A percentile compares a stretch with the other conserved stretches of the same genome.
These are phyloP conservation scores for Phytophthora sojae DNA, from an alignment of 352 stramenopile genomes.

Conservation along the genomic window DNA sequence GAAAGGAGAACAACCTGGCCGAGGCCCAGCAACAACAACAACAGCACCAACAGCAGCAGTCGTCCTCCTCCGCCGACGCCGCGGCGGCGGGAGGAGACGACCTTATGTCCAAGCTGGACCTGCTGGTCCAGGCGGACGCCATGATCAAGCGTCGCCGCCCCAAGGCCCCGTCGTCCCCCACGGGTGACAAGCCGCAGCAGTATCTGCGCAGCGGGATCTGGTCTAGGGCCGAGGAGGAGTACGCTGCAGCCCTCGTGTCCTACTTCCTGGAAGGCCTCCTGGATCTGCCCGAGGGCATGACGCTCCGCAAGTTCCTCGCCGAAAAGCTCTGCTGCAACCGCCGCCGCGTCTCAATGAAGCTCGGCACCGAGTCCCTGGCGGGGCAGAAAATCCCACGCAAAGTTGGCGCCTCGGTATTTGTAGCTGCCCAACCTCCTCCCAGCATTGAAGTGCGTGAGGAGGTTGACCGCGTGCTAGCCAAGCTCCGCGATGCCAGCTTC, in stretches of 20 bases:
- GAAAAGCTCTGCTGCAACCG: conserved; percentile 73
- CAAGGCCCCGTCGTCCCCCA: conserved; percentile 21
- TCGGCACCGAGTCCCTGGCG: conserved; percentile 70
- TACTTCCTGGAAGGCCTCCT: conserved; percentile 70
- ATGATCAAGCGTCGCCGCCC: conserved; percentile 52
- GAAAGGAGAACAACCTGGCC: conserved; percentile 12
- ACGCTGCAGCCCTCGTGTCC: conserved; percentile 65
- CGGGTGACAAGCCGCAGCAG: conserved; percentile 14
- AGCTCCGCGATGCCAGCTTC: conserved; percentile 53
- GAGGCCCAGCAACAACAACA: conserved; percentile 11
- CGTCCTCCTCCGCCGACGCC: background rate
- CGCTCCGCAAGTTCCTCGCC: conserved; percentile 74
- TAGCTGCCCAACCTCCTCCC: conserved; percentile 46
- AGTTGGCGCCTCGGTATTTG: conserved; percentile 71
- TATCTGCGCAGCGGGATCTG: conserved; percentile 69
- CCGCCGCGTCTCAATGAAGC: conserved; percentile 75
- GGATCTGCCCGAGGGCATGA: conserved; percentile 60
- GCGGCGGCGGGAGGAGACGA: conserved; percentile 32
- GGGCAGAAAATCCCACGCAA: conserved; percentile 70
- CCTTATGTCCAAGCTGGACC: conserved; percentile 60
- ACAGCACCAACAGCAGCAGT: background rate
- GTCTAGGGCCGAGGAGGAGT: conserved; percentile 72
- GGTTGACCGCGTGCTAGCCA: conserved; percentile 42
- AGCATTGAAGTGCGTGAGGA: conserved; percentile 41
- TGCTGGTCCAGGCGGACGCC: conserved; percentile 77